These are phyloP conservation scores for Yamadazyma dushanensis DNA, from an alignment of 1,139 yeast genomes.

Conservation along the genomic window DNA sequence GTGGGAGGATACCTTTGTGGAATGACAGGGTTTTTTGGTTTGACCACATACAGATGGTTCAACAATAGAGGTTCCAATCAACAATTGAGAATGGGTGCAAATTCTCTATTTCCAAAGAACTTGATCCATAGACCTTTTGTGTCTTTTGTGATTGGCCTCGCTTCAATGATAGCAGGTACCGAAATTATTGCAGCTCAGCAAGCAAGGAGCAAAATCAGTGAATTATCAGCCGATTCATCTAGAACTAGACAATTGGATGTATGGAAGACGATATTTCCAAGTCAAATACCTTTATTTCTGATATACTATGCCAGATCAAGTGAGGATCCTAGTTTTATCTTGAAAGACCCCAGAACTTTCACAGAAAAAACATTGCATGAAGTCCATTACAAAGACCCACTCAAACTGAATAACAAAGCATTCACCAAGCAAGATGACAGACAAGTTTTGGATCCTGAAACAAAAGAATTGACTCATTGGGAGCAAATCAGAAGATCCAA, in stretches of 20 bases:
- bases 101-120: conserved; percentile 5
- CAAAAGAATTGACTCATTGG: conserved; percentile 26
- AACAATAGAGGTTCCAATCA: conserved; percentile 5
- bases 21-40: conserved; percentile 25
- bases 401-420: conserved; percentile 4
- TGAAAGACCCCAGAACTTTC: conserved; percentile 27
- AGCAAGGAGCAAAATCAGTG: conserved; percentile 21
- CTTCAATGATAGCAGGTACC: conserved; percentile 26
- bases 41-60: conserved; percentile 23
- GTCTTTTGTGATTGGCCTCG: conserved; percentile 34
- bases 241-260: conserved; percentile 25
- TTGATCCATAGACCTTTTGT: conserved; percentile 32
- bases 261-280: conserved; percentile 42
- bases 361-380: conserved; percentile 26
- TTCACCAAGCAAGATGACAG: conserved; percentile 13
- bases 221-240: conserved; percentile 13
- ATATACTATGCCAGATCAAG: conserved; percentile 36
- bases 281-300: conserved; percentile 36
- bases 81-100: conserved; percentile 4
- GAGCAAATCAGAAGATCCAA: conserved; percentile 31
- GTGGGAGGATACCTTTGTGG: conserved; percentile 28
- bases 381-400: conserved; percentile 27
- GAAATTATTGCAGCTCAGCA: conserved; percentile 26
- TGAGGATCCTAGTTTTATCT: conserved; percentile 33
- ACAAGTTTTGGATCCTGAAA: conserved; percentile 8